phyloP scores from a whole-genome alignment of 208 protist species.

The Blastocrithidia nonstop region DNA sequence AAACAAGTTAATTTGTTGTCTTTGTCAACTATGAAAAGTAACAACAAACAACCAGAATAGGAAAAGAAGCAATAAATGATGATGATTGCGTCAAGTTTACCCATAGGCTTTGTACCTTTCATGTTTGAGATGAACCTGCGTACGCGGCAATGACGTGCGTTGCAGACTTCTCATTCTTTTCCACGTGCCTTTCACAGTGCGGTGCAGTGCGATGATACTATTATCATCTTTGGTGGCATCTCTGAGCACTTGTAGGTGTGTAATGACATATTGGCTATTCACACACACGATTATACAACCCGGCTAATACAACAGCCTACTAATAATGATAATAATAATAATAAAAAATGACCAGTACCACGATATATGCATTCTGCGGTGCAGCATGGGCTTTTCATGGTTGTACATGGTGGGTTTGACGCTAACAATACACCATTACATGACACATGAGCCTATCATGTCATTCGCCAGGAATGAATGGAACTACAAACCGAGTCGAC shows the following conservation, averaged over 20 bases:
- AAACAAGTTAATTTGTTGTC: too few relatives aligned
- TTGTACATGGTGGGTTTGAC: constrained; percentile 71
- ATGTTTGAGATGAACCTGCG: constrained; percentile 71
- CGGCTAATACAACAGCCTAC: constrained; percentile 34
- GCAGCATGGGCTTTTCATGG: constrained; percentile 65
- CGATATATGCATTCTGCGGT: constrained; percentile 68
- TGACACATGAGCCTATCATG: constrained; percentile 73
- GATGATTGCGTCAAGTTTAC: too few relatives aligned
- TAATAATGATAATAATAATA: neutral
- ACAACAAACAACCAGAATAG: too few relatives aligned
- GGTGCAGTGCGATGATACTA: constrained; percentile 21
- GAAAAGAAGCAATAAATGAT: too few relatives aligned
- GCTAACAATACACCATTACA: constrained; percentile 33
- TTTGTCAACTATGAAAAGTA: too few relatives aligned
- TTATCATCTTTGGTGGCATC: constrained; percentile 76
- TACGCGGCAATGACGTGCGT: constrained; percentile 48
- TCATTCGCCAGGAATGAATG: constrained; percentile 67
- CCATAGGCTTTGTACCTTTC: constrained; percentile 61
- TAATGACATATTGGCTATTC: constrained; percentile 45
- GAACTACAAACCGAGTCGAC: constrained; percentile 15
- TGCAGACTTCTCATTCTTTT: constrained; percentile 35
- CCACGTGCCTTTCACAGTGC: constrained; percentile 63
- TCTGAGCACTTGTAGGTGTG: constrained; percentile 46
- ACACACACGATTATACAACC: constrained; percentile 33
- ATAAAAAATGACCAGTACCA: neutral